Conservation (phyloP, 441 rosid genomes). For the Arabidopsis lyrata region DNA sequence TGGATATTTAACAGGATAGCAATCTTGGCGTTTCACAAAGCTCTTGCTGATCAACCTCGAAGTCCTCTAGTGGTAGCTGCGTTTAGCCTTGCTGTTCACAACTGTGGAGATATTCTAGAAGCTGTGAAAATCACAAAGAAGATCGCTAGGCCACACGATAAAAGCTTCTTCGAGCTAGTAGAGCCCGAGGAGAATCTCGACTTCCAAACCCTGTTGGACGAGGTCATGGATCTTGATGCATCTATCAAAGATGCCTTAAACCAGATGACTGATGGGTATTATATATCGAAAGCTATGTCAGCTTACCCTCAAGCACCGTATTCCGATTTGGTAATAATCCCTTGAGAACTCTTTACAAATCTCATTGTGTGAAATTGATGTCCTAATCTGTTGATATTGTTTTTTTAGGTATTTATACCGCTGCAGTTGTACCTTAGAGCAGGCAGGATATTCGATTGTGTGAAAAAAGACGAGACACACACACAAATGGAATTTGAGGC, state of each 20-base stretch:
- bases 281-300: conserved; percentile 82
- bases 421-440: conserved; percentile 55
- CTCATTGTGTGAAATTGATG: neutral
- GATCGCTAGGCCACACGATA: conserved; percentile 55
- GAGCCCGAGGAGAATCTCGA: conserved; percentile 48
- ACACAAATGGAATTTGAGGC: conserved; percentile 49
- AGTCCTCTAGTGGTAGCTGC: conserved; percentile 70
- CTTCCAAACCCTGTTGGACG: conserved; percentile 49
- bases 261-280: conserved; percentile 67
- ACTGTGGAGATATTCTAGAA: conserved; percentile 68
- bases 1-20: conserved; percentile 53
- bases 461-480: conserved; percentile 48
- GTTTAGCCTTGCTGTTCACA: conserved; percentile 64
- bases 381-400: conserved; percentile 8
- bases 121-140: conserved; percentile 65
- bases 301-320: conserved; percentile 83
- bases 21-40: conserved; percentile 69
- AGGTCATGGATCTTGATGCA: conserved; percentile 70
- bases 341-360: neutral
- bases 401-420: conserved; percentile 69
- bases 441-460: conserved; percentile 63
- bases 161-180: conserved; percentile 61
- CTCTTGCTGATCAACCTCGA: conserved; percentile 60
- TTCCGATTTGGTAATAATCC: conserved; percentile 65
- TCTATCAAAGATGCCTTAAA: conserved; percentile 53